These are phyloP conservation scores for Aureobasidium sp. DNA, from an alignment of 2,329 filamentous ascomycete genomes.

Conservation along the genomic window DNA sequence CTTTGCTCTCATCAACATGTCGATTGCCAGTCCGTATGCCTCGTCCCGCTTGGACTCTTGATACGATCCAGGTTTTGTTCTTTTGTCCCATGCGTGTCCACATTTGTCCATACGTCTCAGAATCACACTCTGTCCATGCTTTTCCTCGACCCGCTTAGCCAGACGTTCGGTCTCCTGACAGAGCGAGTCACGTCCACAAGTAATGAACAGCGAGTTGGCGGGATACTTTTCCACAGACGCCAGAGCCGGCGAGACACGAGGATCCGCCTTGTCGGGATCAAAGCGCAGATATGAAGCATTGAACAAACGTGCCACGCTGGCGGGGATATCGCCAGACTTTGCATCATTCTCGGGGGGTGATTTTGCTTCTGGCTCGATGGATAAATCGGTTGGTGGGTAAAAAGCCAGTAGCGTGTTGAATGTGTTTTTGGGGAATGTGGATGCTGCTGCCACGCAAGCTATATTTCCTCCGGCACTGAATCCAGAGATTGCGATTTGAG, in stretches of 20 bases:
- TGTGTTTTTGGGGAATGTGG: conserved; percentile 27
- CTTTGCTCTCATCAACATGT: conserved; percentile 17
- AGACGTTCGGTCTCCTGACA: conserved; percentile 32
- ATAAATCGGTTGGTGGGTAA: conserved; percentile 32
- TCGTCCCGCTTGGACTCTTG: conserved; percentile 26
- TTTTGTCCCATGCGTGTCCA: conserved; percentile 36
- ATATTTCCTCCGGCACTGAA: conserved; percentile 39
- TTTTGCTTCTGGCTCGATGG: conserved; percentile 26
- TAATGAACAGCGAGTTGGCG: conserved; percentile 28
- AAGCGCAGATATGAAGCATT: conserved; percentile 28
- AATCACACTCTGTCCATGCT: conserved; percentile 22
- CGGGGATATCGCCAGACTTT: conserved; percentile 20
- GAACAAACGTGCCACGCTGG: conserved; percentile 25
- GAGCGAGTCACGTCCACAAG: conserved; percentile 33
- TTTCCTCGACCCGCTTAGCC: conserved; percentile 25
- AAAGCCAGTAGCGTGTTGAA: conserved; percentile 31
- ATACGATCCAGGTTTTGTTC: conserved; percentile 25
- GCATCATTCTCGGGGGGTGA: conserved; percentile 24
- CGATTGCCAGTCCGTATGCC: conserved; percentile 28
- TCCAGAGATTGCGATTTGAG: conserved; percentile 30
- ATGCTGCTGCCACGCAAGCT: conserved; percentile 30
- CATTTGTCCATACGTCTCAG: conserved; percentile 26
- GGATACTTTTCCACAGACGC: conserved; percentile 25
- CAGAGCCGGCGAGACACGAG: conserved; percentile 32
- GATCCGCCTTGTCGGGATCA: conserved; percentile 25